phyloP scores from a whole-genome alignment of 208 protist species.

The Blastocrithidia nonstop region DNA sequence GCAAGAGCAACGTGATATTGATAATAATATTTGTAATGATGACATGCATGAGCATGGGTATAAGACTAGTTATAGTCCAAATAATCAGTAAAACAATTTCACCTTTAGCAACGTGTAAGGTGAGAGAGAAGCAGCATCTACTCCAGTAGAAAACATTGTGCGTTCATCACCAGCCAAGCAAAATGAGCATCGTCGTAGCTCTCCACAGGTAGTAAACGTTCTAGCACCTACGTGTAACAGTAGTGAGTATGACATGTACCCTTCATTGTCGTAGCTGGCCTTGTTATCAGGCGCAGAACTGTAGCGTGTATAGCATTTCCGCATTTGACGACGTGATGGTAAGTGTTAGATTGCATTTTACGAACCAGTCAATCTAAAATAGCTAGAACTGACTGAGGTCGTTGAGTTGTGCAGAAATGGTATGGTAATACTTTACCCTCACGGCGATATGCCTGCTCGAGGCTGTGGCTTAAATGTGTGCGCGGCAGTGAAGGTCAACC shows the following conservation, averaged over 20 bases:
- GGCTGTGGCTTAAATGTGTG: slow-evolving; percentile 34
- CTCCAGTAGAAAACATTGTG: too few relatives aligned
- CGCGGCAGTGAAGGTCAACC: slow-evolving; percentile 48
- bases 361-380: slow-evolving; percentile 68
- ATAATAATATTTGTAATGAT: too few relatives aligned
- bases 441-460: slow-evolving; percentile 9
- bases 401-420: slow-evolving; percentile 35
- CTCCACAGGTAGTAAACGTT: slow-evolving; percentile 3
- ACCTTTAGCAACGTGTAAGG: too few relatives aligned
- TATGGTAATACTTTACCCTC: slow-evolving; percentile 46
- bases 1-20: too few relatives aligned
- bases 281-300: slow-evolving; percentile 27
- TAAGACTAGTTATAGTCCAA: too few relatives aligned
- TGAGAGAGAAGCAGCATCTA: too few relatives aligned
- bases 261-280: slow-evolving; percentile 34
- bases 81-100: too few relatives aligned
- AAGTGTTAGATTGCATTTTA: slow-evolving; percentile 49
- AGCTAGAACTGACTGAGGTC: slow-evolving; percentile 38
- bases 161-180: too few relatives aligned
- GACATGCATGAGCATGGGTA: too few relatives aligned
- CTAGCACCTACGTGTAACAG: slow-evolving; percentile 39
- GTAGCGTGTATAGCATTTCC: slow-evolving; percentile 30
- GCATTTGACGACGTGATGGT: slow-evolving; percentile 36
- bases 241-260: slow-evolving; percentile 34
- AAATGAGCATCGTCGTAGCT: background rate